These are phyloP conservation scores for Globisporangium recalcitrans DNA, from an alignment of 352 stramenopile species.

Conservation along the genomic window DNA sequence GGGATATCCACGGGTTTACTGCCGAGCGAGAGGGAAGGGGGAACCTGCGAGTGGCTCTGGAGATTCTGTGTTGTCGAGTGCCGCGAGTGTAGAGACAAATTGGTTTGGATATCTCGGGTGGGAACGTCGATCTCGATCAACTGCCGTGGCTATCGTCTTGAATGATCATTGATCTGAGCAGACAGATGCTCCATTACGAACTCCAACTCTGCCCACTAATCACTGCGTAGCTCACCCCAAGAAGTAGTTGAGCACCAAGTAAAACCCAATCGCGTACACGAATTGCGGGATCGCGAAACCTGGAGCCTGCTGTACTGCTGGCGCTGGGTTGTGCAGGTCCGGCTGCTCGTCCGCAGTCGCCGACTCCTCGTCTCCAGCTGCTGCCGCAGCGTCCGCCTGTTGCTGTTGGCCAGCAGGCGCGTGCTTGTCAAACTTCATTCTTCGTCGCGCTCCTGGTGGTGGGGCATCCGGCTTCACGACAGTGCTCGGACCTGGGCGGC, in stretches of 20 bases:
- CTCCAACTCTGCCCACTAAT: background rate
- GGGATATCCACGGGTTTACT: too few species aligned
- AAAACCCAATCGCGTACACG: slow-evolving; percentile 66
- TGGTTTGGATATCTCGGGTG: slow-evolving; percentile 62
- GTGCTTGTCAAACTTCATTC: slow-evolving; percentile 67
- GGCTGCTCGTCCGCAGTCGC: slow-evolving; percentile 38
- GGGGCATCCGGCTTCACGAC: slow-evolving; percentile 46
- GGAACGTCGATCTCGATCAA: slow-evolving; percentile 59
- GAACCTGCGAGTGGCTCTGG: too few species aligned
- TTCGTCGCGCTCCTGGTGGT: slow-evolving; percentile 48
- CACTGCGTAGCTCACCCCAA: slow-evolving; percentile 23
- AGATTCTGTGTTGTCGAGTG: too few species aligned
- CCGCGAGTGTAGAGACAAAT: too few species aligned
- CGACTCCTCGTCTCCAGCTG: slow-evolving; percentile 18
- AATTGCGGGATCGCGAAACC: slow-evolving; percentile 53
- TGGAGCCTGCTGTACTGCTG: slow-evolving; percentile 43
- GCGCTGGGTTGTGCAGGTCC: slow-evolving; percentile 36
- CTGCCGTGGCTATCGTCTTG: slow-evolving; percentile 36
- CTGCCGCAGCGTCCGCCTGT: slow-evolving; percentile 1
- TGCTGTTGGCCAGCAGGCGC: slow-evolving; percentile 7
- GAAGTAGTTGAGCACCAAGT: slow-evolving; percentile 69
- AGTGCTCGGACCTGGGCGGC: slow-evolving; percentile 35
- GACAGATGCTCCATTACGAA: background rate
- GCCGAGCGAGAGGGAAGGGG: too few species aligned
- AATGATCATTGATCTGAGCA: slow-evolving; percentile 1